Conservation (phyloP, 495 filamentous ascomycete genomes). For the Penicillium canescens region DNA sequence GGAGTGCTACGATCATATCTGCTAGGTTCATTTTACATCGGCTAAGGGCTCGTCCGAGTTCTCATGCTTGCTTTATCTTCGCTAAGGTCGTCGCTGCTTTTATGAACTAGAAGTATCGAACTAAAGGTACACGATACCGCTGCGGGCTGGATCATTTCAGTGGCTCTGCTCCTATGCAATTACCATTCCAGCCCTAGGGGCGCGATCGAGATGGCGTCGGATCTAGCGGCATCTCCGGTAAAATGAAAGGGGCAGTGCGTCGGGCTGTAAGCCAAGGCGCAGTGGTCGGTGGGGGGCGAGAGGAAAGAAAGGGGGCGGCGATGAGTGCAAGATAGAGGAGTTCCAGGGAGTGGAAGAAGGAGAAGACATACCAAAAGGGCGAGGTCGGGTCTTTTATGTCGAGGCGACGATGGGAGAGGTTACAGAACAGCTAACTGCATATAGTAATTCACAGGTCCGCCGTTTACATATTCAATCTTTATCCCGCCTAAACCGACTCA, state of each 20-base stretch:
- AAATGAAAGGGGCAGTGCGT: conserved; percentile 25
- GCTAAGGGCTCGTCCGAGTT: too few species aligned
- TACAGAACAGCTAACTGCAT: conserved; percentile 13
- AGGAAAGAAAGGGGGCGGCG: conserved; percentile 19
- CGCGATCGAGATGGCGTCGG: conserved; percentile 13
- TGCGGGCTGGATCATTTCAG: conserved; percentile 14
- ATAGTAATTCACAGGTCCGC: conserved; percentile 19
- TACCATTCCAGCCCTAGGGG: conserved; percentile 7
- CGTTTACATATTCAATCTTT: too few species aligned
- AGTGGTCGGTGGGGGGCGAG: conserved; percentile 17
- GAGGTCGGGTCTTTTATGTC: conserved; percentile 9
- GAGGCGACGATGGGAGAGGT: conserved; percentile 7
- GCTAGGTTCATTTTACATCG: too few species aligned
- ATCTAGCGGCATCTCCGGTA: conserved; percentile 20
- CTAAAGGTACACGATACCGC: conserved; percentile 8
- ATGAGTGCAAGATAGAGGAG: conserved; percentile 20
- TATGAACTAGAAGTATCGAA: too few species aligned
- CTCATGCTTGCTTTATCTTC: too few species aligned
- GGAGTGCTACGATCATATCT: too few species aligned
- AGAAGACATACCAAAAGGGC: conserved; percentile 4
- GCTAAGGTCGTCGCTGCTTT: too few species aligned
- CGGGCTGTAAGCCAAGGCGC: conserved; percentile 14
- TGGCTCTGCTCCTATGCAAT: conserved; percentile 15
- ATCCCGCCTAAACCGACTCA: conserved; percentile 43
- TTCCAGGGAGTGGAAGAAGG: conserved; percentile 8